A percentile compares a stretch with the other conserved stretches of the same genome.
Conservation (phyloP, 2,329 filamentous ascomycete species). For the Epichloe bromicola region DNA sequence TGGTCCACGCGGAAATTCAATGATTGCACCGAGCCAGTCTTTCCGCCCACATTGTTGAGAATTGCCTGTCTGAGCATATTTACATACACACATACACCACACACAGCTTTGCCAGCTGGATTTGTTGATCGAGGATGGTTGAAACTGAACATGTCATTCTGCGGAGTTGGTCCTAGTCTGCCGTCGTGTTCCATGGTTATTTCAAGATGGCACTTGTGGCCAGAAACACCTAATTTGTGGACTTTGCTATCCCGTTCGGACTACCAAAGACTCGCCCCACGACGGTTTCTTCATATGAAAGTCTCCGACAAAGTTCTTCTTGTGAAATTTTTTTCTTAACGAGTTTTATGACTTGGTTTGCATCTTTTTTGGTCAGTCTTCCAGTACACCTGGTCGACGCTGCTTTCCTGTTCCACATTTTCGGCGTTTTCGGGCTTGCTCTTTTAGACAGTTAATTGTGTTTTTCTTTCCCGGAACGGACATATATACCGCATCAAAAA, state of each 20-base stretch:
- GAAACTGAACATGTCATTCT: background rate
- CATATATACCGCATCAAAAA: slow-evolving; percentile 3
- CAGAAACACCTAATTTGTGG: background rate
- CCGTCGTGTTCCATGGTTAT: background rate
- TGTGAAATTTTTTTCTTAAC: slow-evolving; percentile 1
- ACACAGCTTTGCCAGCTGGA: background rate
- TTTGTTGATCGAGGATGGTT: background rate
- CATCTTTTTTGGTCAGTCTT: slow-evolving; percentile 6
- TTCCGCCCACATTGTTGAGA: background rate
- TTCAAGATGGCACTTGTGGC: background rate
- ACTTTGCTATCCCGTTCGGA: background rate
- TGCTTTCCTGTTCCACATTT: slow-evolving; percentile 6
- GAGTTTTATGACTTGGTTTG: slow-evolving; percentile 8
- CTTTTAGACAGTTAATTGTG: slow-evolving; percentile 1
- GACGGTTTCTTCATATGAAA: no score
- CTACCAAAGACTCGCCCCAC: background rate
- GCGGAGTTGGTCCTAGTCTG: background rate
- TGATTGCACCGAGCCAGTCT: background rate
- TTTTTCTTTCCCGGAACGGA: slow-evolving; percentile 3
- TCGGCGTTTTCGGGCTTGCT: slow-evolving; percentile 11
- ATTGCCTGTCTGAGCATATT: background rate
- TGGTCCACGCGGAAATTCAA: slow-evolving; percentile 18
- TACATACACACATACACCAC: background rate
- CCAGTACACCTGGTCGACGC: background rate
- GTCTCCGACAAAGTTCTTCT: background rate